Conservation (phyloP, 768 basidiomycete genomes). For the Boletus coccyginus region DNA sequence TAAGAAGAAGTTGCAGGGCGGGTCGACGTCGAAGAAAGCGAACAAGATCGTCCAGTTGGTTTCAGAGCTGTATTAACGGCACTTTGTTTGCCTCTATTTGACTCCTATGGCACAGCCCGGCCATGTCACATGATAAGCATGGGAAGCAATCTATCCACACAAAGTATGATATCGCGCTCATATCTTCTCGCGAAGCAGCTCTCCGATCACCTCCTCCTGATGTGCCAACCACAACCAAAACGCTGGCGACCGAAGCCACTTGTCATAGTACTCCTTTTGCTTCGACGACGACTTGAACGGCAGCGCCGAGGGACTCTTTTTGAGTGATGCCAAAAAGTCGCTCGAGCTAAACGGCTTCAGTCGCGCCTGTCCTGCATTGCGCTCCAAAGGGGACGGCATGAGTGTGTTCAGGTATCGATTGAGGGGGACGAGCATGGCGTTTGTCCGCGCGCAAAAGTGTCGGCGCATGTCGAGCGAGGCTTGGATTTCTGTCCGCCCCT, state of each 20-base stretch:
- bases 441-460: conserved; percentile 85
- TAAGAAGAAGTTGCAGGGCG: neutral
- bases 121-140: neutral
- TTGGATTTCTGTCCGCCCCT: conserved; percentile 46
- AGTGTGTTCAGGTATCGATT: conserved; percentile 89
- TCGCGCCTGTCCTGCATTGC: conserved; percentile 31
- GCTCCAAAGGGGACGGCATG: conserved; percentile 65
- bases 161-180: neutral
- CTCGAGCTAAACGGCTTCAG: conserved; percentile 69
- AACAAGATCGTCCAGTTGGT: conserved; percentile 5
- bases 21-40: conserved; percentile 13
- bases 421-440: conserved; percentile 82
- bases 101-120: conserved; percentile 19
- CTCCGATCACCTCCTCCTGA: conserved; percentile 70
- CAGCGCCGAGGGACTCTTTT: conserved; percentile 63
- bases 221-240: conserved; percentile 79
- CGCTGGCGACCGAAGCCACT: conserved; percentile 70
- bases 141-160: neutral
- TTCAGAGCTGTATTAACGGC: conserved; percentile 14
- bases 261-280: conserved; percentile 72
- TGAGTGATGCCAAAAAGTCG: conserved; percentile 72
- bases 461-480: conserved; percentile 66
- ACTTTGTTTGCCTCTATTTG: conserved; percentile 27
- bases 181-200: conserved; percentile 40
- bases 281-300: conserved; percentile 70